phyloP scores from a whole-genome alignment of 495 filamentous ascomycete genomes.

The Margaritispora aquatica region DNA sequence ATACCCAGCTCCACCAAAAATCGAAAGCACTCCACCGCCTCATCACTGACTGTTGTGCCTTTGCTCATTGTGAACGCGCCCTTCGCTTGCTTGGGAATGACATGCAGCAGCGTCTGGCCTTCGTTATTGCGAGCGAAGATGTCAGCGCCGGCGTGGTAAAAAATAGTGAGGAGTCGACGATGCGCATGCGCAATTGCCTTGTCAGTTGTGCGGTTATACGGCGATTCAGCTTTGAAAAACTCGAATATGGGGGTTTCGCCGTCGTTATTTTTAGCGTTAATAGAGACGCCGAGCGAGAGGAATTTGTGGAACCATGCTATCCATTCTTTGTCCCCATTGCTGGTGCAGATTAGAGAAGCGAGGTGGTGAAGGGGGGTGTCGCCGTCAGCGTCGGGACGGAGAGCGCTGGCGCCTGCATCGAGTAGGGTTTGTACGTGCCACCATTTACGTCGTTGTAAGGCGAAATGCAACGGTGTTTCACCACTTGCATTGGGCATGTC shows the following conservation, averaged over 20 bases:
- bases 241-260: conserved; percentile 30
- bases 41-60: not conserved
- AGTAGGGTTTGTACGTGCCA: conserved; percentile 12
- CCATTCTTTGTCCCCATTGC: not conserved
- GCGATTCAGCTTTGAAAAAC: conserved; percentile 6
- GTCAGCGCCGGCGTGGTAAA: not conserved
- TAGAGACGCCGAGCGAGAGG: conserved; percentile 21
- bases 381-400: conserved; percentile 16
- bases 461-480: conserved; percentile 24
- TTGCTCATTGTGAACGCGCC: not conserved
- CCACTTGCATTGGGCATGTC: conserved; percentile 16
- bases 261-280: conserved; percentile 27
- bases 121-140: conserved; percentile 3
- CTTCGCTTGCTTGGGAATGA: conserved; percentile 2
- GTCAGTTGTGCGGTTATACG: not conserved
- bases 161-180: not conserved
- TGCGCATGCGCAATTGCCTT: conserved; percentile 3
- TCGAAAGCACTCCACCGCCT: not conserved
- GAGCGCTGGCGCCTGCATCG: conserved; percentile 18
- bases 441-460: conserved; percentile 19
- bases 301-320: conserved; percentile 15
- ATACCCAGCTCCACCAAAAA: conserved; percentile 19
- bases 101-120: conserved; percentile 13
- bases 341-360: not conserved
- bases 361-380: conserved; percentile 26